These are phyloP conservation scores for Mallotus japonicus DNA, from an alignment of 441 rosid genomes.

Conservation along the genomic window DNA sequence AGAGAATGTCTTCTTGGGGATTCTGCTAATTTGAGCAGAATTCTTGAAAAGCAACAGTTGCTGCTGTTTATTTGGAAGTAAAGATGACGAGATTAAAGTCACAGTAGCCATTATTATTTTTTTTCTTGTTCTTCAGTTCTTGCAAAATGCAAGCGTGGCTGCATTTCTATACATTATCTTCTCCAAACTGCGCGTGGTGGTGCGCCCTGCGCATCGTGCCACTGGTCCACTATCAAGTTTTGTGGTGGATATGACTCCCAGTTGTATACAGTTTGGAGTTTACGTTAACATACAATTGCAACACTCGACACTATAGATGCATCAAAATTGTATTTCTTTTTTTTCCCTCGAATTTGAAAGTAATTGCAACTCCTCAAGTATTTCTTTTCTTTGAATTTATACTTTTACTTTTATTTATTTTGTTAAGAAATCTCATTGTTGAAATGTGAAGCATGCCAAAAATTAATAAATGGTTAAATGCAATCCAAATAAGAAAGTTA, in stretches of 20 bases:
- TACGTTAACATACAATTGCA: background rate
- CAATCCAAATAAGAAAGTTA: too few relatives aligned
- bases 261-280: background rate
- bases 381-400: too few relatives aligned
- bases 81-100: slow-evolving; percentile 35
- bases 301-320: background rate
- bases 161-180: background rate
- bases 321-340: background rate
- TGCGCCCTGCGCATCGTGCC: background rate
- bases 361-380: too few relatives aligned
- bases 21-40: slow-evolving; percentile 10
- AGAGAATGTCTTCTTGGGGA: slow-evolving; percentile 32
- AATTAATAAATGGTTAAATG: too few relatives aligned
- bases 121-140: background rate
- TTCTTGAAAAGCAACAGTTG: slow-evolving; percentile 12
- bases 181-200: background rate
- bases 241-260: background rate
- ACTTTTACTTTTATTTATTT: too few relatives aligned
- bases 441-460: too few relatives aligned
- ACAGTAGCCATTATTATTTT: slow-evolving; percentile 26
- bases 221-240: background rate
- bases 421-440: too few relatives aligned
- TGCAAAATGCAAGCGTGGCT: too few relatives aligned
- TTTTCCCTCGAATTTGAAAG: too few relatives aligned
- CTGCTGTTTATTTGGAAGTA: slow-evolving; percentile 29